Evolutionary conservation across 225 moss, liverwort and hornwort species (phyloP), one percentile per base, ranked within the genome.

Genomic region (Antitrichia curtipendula): DNA sequence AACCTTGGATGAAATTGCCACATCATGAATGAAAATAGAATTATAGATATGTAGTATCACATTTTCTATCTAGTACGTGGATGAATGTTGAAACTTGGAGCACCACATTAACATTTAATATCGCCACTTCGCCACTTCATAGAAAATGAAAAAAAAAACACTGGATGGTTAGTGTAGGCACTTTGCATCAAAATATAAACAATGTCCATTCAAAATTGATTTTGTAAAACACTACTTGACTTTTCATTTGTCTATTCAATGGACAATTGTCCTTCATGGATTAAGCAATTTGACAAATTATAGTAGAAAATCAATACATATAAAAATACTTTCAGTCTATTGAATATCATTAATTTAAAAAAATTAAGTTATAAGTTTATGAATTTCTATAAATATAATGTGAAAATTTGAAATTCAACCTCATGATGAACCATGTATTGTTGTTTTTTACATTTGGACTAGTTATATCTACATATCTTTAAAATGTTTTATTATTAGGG

Each of bases 141-240:
- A n/a, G n/a, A n/a, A n/a, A n/a, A n/a, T n/a, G n/a, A n/a, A n/a
- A n/a, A n/a, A n/a, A n/a, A n/a, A n/a, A n/a, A n/a, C n/a, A n/a
- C n/a, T n/a, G n/a, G n/a, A n/a, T n/a, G 3, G 3, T 43, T 28
- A 16, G 16, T 45, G 10, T 28, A 17, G 0, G 0, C 9, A 43
- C 9, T 8, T 43, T 43, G 9, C 5, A 9, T 72, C 10, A 6
- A 72, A 16, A 45, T 5, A 27, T 43, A 5, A 71, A 6, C 27
- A 43, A 16, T 9, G 27, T 43, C 0, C 1, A 1, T 43, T 28
- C 1, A 16, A 71, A 45, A 72, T 45, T 45, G 10, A 10, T 2
- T 72, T 29, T 72, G 4, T 17, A 17, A 17, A 7, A 72, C 10
- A 5, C 9, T 27, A 43, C 16, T 3, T 71, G 9, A 71, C 1